A percentile compares a stretch with the other conserved stretches of the same genome.
These are phyloP conservation scores for Strobilomyces dryophilus DNA, from an alignment of 768 basidiomycete species.

Conservation along the genomic window DNA sequence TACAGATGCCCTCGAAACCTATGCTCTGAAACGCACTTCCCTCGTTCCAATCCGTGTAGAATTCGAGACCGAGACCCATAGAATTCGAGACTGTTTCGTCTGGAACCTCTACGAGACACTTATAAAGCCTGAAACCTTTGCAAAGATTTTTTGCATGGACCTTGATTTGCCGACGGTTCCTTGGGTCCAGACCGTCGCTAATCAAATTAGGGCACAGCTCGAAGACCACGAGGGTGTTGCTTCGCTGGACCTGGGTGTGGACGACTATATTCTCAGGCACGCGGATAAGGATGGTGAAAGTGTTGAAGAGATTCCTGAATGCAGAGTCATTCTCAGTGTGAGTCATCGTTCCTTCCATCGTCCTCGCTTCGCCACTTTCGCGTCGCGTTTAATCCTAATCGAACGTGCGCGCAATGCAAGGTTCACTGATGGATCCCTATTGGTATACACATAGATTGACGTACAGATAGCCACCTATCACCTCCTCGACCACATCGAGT, in stretches of 20 bases:
- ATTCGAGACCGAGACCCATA: slow-evolving; percentile 86
- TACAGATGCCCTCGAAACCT: slow-evolving; percentile 56
- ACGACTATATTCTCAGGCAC: slow-evolving; percentile 17
- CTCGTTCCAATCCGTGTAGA: slow-evolving; percentile 94
- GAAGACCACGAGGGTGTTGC: slow-evolving; percentile 87
- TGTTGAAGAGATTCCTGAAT: slow-evolving; percentile 66
- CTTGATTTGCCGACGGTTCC: slow-evolving; percentile 65
- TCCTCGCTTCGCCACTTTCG: slow-evolving; percentile 9
- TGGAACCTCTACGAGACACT: slow-evolving; percentile 93
- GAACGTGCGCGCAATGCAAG: slow-evolving; percentile 14
- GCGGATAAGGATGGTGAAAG: slow-evolving; percentile 36
- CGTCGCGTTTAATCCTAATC: slow-evolving; percentile 10
- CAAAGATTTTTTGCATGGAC: slow-evolving; percentile 83
- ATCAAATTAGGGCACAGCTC: slow-evolving; percentile 85
- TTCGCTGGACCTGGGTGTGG: slow-evolving; percentile 64
- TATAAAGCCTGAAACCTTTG: slow-evolving; percentile 83
- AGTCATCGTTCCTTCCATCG: slow-evolving; percentile 24
- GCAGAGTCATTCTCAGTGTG: slow-evolving; percentile 78
- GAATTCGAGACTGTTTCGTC: slow-evolving; percentile 91
- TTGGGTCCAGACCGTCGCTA: slow-evolving; percentile 77
- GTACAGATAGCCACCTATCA: slow-evolving; percentile 93
- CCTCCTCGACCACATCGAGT: slow-evolving; percentile 93
- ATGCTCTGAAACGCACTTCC: slow-evolving; percentile 49
- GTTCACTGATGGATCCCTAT: slow-evolving; percentile 7
- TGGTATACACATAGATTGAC: slow-evolving; percentile 65